Percentiles rank a stretch among this genome's conserved stretches.
Evolutionary conservation across 2,329 filamentous ascomycete genomes (phyloP).

Genomic region (Sphaceloma murrayae): DNA sequence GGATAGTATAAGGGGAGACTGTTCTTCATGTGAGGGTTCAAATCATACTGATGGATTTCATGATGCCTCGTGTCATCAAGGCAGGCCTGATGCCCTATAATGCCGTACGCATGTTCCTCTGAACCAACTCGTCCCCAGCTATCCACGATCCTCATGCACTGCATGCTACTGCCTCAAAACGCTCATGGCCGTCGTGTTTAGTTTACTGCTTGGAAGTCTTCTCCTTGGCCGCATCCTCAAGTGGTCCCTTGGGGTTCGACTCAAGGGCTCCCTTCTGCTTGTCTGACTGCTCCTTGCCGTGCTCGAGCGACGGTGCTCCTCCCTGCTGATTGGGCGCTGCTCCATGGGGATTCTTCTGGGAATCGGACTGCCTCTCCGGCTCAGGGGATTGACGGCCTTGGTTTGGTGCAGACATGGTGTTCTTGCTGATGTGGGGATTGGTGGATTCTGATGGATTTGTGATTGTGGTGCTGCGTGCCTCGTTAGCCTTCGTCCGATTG

Average conservation of each 20-base stretch:
- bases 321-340: conserved; percentile 50
- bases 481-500: too few relatives aligned
- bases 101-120: too few relatives aligned
- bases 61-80: too few relatives aligned
- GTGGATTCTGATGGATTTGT: too few relatives aligned
- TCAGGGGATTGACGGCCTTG: conserved; percentile 69
- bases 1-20: too few relatives aligned
- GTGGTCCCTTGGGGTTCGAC: conserved; percentile 56
- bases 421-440: too few relatives aligned
- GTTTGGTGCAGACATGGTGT: conserved; percentile 55
- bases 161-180: background rate
- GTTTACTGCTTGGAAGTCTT: conserved; percentile 48
- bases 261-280: conserved; percentile 45
- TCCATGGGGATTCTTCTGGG: conserved; percentile 51
- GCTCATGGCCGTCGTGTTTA: background rate
- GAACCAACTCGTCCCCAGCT: background rate
- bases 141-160: background rate
- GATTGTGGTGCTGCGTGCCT: too few relatives aligned
- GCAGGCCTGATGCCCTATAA: too few relatives aligned
- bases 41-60: too few relatives aligned
- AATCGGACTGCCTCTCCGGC: conserved; percentile 56
- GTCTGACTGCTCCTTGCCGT: conserved; percentile 44
- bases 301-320: conserved; percentile 30
- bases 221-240: conserved; percentile 52
- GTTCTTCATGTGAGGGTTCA: too few relatives aligned